Conservation (phyloP, 345 rosid genomes). For the Noccaea caerulescens region DNA sequence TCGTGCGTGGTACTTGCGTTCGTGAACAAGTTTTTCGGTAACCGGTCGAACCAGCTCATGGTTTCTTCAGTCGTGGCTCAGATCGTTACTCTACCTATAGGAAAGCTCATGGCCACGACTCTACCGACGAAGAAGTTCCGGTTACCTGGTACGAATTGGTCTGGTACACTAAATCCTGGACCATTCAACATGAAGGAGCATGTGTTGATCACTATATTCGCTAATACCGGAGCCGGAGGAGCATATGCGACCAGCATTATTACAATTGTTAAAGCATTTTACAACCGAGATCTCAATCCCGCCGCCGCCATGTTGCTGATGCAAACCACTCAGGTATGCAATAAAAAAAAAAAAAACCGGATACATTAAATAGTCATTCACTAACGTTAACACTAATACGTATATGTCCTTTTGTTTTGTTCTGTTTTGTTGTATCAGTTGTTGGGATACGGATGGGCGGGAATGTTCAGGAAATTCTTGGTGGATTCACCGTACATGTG, state of each 20-base stretch:
- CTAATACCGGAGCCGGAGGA: slow-evolving; percentile 49
- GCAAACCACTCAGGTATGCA: slow-evolving; percentile 69
- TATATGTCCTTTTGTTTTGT: not conserved
- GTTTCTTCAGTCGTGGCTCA: slow-evolving; percentile 49
- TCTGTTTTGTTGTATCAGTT: slow-evolving; percentile 40
- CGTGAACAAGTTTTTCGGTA: slow-evolving; percentile 56
- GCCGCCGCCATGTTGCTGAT: slow-evolving; percentile 50
- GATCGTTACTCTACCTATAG: slow-evolving; percentile 54
- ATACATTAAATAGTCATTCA: no score
- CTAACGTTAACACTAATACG: no score
- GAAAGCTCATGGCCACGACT: slow-evolving; percentile 56
- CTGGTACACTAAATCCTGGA: slow-evolving; percentile 55
- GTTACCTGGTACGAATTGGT: slow-evolving; percentile 46
- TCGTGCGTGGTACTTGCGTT: slow-evolving; percentile 56
- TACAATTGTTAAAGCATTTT: slow-evolving; percentile 54
- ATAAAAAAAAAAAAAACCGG: no score
- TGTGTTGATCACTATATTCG: slow-evolving; percentile 61
- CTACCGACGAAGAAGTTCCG: slow-evolving; percentile 45
- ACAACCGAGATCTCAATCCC: slow-evolving; percentile 45
- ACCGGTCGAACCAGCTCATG: slow-evolving; percentile 48
- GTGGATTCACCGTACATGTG: slow-evolving; percentile 67
- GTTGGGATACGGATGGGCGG: slow-evolving; percentile 66
- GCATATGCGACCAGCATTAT: slow-evolving; percentile 52
- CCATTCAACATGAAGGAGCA: slow-evolving; percentile 61
- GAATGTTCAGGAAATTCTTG: slow-evolving; percentile 54